Percentiles rank a stretch among this genome's conserved stretches.
phyloP scores from a whole-genome alignment of 1,284 basidiomycete species.

The Rhodofomes roseus region DNA sequence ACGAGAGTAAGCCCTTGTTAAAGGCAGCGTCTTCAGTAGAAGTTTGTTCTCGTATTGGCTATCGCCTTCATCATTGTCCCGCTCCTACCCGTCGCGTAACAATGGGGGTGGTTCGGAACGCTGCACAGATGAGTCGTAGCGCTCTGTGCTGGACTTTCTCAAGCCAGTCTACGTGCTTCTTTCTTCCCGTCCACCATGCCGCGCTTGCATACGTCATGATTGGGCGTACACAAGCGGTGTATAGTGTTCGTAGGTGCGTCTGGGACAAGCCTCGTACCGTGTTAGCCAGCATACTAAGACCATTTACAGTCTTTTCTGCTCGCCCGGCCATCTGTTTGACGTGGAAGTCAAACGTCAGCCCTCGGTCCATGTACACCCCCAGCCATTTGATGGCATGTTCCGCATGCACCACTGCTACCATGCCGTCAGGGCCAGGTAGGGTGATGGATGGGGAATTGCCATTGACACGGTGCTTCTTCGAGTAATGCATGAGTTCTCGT shows the following conservation, averaged over 20 bases:
- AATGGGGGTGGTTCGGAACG: no score
- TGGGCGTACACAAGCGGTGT: background rate
- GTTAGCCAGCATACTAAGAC: no score
- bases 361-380: background rate
- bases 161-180: background rate
- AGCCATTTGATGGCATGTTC: background rate
- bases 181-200: background rate
- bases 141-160: background rate
- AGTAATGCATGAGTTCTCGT: background rate
- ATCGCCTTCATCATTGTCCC: no score
- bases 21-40: no score
- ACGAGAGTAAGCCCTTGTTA: no score
- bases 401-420: background rate
- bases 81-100: no score
- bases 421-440: background rate
- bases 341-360: background rate
- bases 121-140: no score
- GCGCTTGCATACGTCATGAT: background rate
- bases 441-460: background rate
- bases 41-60: no score
- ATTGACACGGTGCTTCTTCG: background rate
- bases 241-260: no score
- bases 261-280: no score
- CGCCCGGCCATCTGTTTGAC: no score
- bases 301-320: no score